These are phyloP conservation scores for Candolleomyces efflorescens DNA, from an alignment of 768 basidiomycete species.

Conservation along the genomic window DNA sequence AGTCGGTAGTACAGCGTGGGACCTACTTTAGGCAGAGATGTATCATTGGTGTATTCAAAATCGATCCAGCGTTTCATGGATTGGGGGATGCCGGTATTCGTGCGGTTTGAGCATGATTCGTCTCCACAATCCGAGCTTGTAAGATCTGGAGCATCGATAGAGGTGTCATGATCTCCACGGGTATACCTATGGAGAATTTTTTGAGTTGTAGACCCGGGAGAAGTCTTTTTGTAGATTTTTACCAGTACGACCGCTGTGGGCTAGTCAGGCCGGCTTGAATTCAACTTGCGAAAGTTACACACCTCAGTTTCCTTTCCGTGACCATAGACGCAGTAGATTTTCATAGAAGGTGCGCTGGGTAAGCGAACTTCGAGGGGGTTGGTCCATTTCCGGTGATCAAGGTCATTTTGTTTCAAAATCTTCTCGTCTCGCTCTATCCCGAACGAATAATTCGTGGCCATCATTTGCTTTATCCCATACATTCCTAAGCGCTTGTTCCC, in stretches of 20 bases:
- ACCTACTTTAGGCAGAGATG: conserved; percentile 47
- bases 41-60: conserved; percentile 68
- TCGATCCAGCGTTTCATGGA: conserved; percentile 80
- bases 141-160: conserved; percentile 48
- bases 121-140: conserved; percentile 36
- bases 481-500: background rate
- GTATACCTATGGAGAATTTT: conserved; percentile 51
- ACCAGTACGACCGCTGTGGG: conserved; percentile 81
- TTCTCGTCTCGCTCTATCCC: conserved; percentile 79
- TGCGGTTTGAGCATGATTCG: conserved; percentile 35
- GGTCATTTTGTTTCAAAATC: conserved; percentile 58
- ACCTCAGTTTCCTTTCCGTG: conserved; percentile 96
- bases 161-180: conserved; percentile 62
- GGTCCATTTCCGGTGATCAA: conserved; percentile 83
- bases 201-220: background rate
- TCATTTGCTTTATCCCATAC: conserved; percentile 58
- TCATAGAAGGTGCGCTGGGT: conserved; percentile 88
- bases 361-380: conserved; percentile 86
- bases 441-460: conserved; percentile 80
- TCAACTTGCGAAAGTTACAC: conserved; percentile 13
- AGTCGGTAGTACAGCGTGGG: background rate
- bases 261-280: background rate
- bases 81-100: conserved; percentile 49
- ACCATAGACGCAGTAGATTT: conserved; percentile 90
- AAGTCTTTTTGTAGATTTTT: conserved; percentile 10